Evolutionary conservation across 345 rosid genomes (phyloP).

Genomic region (Cardiospermum halicacabum): DNA sequence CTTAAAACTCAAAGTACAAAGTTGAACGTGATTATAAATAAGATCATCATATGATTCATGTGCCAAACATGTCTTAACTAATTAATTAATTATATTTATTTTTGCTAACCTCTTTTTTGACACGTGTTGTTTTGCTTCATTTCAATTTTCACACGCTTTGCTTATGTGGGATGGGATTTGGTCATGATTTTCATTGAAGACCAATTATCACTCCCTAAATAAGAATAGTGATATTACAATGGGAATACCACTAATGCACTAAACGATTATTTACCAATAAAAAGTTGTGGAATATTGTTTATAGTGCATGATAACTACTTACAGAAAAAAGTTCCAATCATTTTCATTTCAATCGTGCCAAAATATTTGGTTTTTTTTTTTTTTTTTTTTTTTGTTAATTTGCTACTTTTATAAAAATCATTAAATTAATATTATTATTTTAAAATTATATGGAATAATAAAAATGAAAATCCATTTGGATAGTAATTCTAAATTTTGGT

Average conservation of each 20-base stretch:
- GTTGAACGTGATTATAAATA: not conserved
- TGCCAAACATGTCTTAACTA: constrained; percentile 4
- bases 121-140: constrained; percentile 4
- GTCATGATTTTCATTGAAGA: not conserved
- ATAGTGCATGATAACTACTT: not conserved
- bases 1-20: no score
- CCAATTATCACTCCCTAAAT: not conserved
- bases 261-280: not conserved
- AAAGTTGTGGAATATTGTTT: not conserved
- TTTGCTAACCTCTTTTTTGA: not conserved
- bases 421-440: no score
- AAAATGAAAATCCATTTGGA: no score
- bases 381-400: no score
- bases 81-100: no score
- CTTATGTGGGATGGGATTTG: constrained; percentile 1
- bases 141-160: constrained; percentile 5
- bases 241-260: not conserved
- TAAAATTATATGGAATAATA: no score
- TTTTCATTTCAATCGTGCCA: not conserved
- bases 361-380: not conserved
- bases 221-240: not conserved
- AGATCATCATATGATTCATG: not conserved
- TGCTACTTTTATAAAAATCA: no score
- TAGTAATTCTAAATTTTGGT: no score
- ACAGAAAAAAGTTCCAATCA: not conserved